Percentiles rank a stretch among this genome's conserved stretches.
phyloP scores from a whole-genome alignment of 176 grass and related monocot species.

The Pharus latifolius region DNA sequence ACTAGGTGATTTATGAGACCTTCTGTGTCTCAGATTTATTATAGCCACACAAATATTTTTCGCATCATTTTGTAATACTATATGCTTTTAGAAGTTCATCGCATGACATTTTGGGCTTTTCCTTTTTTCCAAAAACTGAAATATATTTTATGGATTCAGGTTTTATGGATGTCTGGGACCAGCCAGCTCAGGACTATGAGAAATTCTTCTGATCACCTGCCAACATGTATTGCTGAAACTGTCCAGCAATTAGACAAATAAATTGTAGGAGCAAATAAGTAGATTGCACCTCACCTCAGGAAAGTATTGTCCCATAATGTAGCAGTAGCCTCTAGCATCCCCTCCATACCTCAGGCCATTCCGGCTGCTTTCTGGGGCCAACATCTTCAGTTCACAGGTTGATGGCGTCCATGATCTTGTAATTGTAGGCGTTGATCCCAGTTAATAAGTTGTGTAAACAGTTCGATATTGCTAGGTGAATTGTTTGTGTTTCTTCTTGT shows the following conservation, averaged over 20 bases:
- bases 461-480: background rate
- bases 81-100: background rate
- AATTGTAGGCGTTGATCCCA: conserved; percentile 1
- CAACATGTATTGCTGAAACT: background rate
- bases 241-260: background rate
- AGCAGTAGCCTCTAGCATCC: background rate
- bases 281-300: background rate
- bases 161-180: conserved; percentile 60
- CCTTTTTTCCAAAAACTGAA: background rate
- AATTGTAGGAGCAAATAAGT: conserved; percentile 34
- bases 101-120: background rate
- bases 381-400: too few species aligned
- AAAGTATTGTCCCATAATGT: conserved; percentile 3
- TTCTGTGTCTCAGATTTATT: conserved; percentile 5
- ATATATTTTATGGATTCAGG: conserved; percentile 21
- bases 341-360: too few species aligned
- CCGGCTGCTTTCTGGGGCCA: too few species aligned
- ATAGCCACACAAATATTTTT: background rate
- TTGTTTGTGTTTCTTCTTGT: background rate
- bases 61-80: background rate
- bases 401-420: background rate
- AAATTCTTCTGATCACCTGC: conserved; percentile 40
- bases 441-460: background rate
- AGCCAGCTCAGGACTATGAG: conserved; percentile 45
- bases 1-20: conserved; percentile 2